Conservation (phyloP, 495 filamentous ascomycete species). For the Tuber melanosporum region DNA sequence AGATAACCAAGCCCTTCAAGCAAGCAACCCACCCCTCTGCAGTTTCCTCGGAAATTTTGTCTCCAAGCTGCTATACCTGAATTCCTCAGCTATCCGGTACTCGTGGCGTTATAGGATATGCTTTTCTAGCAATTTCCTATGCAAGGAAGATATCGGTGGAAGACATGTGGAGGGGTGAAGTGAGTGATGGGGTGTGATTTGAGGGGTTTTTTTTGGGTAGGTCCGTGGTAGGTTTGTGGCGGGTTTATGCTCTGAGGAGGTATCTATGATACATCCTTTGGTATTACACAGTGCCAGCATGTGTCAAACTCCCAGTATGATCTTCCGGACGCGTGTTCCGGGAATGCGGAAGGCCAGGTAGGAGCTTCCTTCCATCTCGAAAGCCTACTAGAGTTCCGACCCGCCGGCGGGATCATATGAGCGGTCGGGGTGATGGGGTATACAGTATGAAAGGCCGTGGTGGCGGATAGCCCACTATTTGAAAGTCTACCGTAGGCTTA, state of each 20-base stretch:
- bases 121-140: neutral
- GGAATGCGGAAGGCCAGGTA: too few species aligned
- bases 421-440: neutral
- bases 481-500: too few species aligned
- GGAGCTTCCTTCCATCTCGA: too few species aligned
- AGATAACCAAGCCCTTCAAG: neutral
- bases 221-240: too few species aligned
- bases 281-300: too few species aligned
- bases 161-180: neutral
- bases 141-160: neutral
- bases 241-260: too few species aligned
- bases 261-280: too few species aligned
- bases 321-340: too few species aligned
- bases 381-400: too few species aligned
- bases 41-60: neutral
- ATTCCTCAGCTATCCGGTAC: neutral
- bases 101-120: neutral
- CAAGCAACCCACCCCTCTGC: neutral
- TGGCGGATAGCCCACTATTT: too few species aligned
- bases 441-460: neutral
- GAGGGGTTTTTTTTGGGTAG: neutral
- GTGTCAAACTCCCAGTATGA: too few species aligned
- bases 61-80: neutral
- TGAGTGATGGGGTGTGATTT: neutral
- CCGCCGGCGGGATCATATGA: too few species aligned